Base-by-base conservation (phyloP, 192 early-diverging fungal species). In the Gorgonomyces haynaldii region DNA sequence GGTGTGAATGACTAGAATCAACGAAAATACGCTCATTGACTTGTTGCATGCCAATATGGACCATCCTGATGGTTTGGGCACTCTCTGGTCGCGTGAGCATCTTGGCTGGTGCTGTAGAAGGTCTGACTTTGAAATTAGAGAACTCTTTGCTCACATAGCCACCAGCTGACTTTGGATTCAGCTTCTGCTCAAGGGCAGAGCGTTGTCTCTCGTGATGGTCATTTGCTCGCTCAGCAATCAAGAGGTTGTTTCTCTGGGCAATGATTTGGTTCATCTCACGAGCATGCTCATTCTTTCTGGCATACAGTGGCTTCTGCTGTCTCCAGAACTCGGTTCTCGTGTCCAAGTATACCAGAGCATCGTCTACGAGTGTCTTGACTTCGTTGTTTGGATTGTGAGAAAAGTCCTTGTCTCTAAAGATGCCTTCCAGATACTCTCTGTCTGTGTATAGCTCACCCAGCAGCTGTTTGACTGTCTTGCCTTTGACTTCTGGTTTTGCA, bases 291-390 rank as follows among this genome's bases (percentile, higher is more conserved):
- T 73, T 77, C 25, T 56, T 60, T 1, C 74, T 27, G 9, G 76
- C 68, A 51, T 78, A 78, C 19, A 78, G 30, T 10, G 76, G 76
- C 36, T 77, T 70, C 50, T 78, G 73, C 56, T 78, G 69, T 35
- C 69, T 54, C 76, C 76, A 78, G 45, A 78, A 78, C n/a, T 78
- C 76, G 7, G 64, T 59, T 10, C 76, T 50, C 3, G 58, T 58
- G 8, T 66, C 41, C 16, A 78, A 58, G 56, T 68, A 78, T 30
- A 61, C 51, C 16, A 78, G 42, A 8, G 69, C 76, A 28, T 78
- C 69, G 13, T 53, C 44, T 30, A 78, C 67, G 8, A 78, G 50
- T 6, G 35, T 32, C 23, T 65, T 26, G 26, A 78, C 66, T 19
- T 70, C 41, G 8, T 48, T 51, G 51, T 78, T 73, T 12, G 74